phyloP scores from a whole-genome alignment of 1,284 basidiomycete species.

The Cryptococcus neoformans region DNA sequence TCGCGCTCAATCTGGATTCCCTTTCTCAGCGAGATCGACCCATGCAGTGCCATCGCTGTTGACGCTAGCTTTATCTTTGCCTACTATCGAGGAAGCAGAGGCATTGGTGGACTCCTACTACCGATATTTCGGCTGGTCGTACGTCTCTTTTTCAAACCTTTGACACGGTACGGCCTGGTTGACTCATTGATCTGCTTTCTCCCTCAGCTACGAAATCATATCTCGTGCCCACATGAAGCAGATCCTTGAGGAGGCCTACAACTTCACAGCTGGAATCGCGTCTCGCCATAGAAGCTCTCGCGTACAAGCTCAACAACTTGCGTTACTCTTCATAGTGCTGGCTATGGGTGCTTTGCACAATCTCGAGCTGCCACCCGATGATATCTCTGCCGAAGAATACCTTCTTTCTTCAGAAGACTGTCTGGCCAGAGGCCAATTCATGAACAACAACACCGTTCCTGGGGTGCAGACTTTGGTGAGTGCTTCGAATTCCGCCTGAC shows the following conservation, averaged over 20 bases:
- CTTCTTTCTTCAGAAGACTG: constrained; percentile 28
- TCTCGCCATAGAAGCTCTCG: too few species aligned
- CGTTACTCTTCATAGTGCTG: constrained; percentile 34
- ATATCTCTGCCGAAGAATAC: constrained; percentile 34
- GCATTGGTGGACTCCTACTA: constrained; percentile 33
- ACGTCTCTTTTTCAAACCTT: constrained; percentile 6
- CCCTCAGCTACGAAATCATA: constrained; percentile 24
- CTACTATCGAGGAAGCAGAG: constrained; percentile 24
- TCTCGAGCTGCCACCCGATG: constrained; percentile 35
- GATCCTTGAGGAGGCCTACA: constrained; percentile 20
- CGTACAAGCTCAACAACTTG: constrained; percentile 36
- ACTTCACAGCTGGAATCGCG: not conserved
- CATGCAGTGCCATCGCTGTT: not conserved
- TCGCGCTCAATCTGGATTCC: not conserved
- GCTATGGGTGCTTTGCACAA: constrained; percentile 40
- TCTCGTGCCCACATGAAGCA: constrained; percentile 24
- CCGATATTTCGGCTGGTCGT: constrained; percentile 32
- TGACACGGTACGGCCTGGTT: too few species aligned
- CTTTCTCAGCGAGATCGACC: constrained; percentile 10
- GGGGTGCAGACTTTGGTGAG: constrained; percentile 29
- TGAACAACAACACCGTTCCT: constrained; percentile 36
- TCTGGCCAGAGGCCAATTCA: constrained; percentile 35
- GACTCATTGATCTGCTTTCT: not conserved
- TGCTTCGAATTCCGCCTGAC: not conserved
- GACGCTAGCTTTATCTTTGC: constrained; percentile 18